Base-by-base conservation (phyloP, 2,329 filamentous ascomycete species). In the Scedosporium minutisporum region DNA sequence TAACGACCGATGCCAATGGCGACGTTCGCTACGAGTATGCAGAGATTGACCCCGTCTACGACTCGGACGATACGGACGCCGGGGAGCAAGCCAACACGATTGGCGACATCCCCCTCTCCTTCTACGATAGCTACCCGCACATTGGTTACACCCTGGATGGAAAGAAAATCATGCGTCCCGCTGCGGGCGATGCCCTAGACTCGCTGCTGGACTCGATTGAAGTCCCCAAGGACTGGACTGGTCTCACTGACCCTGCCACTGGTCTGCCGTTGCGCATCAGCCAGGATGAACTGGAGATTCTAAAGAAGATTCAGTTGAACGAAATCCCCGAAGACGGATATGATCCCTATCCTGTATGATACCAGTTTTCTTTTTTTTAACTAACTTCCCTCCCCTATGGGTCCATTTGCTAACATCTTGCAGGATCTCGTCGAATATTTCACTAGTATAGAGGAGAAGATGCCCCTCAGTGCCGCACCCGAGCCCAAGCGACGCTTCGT, bases 141-240 rank as follows among this genome's bases (percentile, higher is more conserved):
- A 97, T 99, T 72, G 95, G 95, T 64, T 99, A 99, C 77, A 91
- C 97, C 70, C 97, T 99, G 78, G 96, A 99, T 74, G 95, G 95
- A 74, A 97, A 96, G 83, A 96, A 90, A 75, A 96, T 99, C 66
- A 90, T 96, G 87, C 89, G 95, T 61, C 95, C 95, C 6, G 95
- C 96, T 3, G 93, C 92, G 68, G 93, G 93, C 61, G 89, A 96
- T 73, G 95, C 95, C 42, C 79, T 99, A 38, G 95, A 99, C 79
- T 91, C 92, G 12, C 82, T 99, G 53, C 81, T 99, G 9, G 93
- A 99, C 70, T 97, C 90, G 75, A 99, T 99, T 69, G 95, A 99
- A 71, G 81, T 99, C 42, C 95, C 95, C 14, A 92, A 96, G 80
- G 95, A 93, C 66, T 99, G 93, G 92, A 99, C 95, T 62, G 95